Percentiles rank a stretch among this genome's conserved stretches.
phyloP scores from a whole-genome alignment of 148 eudicot species.

The Chenopodium album region DNA sequence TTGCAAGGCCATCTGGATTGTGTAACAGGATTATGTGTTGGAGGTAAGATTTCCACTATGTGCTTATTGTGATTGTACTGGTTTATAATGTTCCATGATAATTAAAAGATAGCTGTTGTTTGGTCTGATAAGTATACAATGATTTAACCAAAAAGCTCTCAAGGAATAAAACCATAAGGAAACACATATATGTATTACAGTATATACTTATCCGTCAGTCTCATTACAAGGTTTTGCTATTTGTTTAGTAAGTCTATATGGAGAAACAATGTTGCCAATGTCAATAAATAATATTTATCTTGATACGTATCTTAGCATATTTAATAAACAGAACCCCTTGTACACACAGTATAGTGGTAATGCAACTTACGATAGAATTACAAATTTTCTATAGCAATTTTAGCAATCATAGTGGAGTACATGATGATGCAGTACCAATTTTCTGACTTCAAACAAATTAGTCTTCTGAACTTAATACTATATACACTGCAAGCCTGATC shows the following conservation, averaged over 20 bases:
- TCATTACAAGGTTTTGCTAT: background rate
- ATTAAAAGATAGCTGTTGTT: too few species aligned
- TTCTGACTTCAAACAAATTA: background rate
- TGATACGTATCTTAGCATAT: conserved; percentile 57
- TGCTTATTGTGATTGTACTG: background rate
- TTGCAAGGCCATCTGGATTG: conserved; percentile 77
- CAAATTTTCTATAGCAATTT: conserved; percentile 51
- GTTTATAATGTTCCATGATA: background rate
- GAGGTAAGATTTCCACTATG: conserved; percentile 53
- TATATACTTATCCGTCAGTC: background rate
- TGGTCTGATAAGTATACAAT: too few species aligned
- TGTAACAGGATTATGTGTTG: conserved; percentile 66
- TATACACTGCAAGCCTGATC: background rate
- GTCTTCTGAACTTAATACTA: background rate
- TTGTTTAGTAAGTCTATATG: background rate
- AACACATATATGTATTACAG: background rate
- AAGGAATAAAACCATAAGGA: background rate
- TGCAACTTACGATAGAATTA: conserved; percentile 39
- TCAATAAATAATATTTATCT: conserved; percentile 39
- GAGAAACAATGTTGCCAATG: background rate
- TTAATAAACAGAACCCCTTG: conserved; percentile 77
- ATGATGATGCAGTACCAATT: background rate
- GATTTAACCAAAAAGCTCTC: too few species aligned
- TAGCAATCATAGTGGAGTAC: background rate
- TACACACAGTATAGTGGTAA: conserved; percentile 58